A percentile compares a stretch with the other conserved stretches of the same genome.
phyloP scores from a whole-genome alignment of 2,329 filamentous ascomycete species.

The Aspergillus hiratsukae region DNA sequence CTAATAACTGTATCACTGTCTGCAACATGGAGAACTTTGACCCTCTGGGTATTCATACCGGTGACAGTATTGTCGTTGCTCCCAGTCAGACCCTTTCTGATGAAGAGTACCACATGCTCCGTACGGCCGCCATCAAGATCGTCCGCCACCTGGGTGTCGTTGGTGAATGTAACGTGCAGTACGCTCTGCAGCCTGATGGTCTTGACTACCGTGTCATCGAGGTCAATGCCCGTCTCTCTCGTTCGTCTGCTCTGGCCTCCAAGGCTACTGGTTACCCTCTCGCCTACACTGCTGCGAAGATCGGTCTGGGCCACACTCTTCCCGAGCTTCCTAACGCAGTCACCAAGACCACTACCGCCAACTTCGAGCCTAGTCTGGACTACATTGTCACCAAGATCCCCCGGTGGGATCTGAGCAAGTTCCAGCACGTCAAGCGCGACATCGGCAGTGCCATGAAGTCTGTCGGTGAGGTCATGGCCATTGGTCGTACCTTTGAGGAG shows the following conservation, averaged over 20 bases:
- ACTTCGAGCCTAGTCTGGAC: conserved; percentile 95
- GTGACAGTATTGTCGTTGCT: conserved; percentile 97
- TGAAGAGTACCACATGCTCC: conserved; percentile 99
- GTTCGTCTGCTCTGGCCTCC: conserved; percentile 92
- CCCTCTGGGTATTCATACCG: conserved; percentile 93
- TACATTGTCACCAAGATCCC: conserved; percentile 99
- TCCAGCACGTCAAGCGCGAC: conserved; percentile 96
- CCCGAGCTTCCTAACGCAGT: conserved; percentile 96
- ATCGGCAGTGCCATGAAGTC: conserved; percentile 99
- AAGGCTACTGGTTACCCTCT: conserved; percentile 98
- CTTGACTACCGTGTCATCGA: conserved; percentile 98
- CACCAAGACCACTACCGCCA: conserved; percentile 96
- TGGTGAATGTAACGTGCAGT: conserved; percentile 98
- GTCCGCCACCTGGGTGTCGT: conserved; percentile 95
- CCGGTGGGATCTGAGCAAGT: conserved; percentile 96
- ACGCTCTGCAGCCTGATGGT: conserved; percentile 91
- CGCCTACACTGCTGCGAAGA: conserved; percentile 97
- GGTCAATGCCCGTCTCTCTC: conserved; percentile 96
- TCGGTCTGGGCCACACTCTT: conserved; percentile 89
- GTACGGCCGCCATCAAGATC: conserved; percentile 95
- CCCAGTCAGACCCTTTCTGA: conserved; percentile 95
- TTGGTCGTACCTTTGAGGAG: conserved; percentile 96
- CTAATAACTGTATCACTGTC: conserved; percentile 98
- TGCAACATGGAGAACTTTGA: conserved; percentile 99
- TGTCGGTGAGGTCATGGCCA: conserved; percentile 98